Percentiles rank a stretch among this genome's conserved stretches.
These are phyloP conservation scores for Pythium monospermum DNA, from an alignment of 352 stramenopile genomes.

Conservation along the genomic window DNA sequence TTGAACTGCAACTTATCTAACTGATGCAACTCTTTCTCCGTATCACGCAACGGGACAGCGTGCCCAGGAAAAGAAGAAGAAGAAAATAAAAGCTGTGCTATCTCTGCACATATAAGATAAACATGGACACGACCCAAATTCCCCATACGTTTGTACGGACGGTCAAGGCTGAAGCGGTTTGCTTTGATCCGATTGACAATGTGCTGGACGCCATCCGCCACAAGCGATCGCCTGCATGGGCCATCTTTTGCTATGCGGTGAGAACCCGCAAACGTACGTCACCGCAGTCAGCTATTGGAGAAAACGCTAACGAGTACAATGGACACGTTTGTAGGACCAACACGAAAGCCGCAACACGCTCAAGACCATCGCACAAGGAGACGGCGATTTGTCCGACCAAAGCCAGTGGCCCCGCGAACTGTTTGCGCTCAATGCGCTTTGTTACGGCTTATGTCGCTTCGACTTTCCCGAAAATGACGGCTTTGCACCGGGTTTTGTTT, in stretches of 20 bases:
- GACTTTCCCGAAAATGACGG: slow-evolving; percentile 60
- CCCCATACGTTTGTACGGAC: slow-evolving; percentile 80
- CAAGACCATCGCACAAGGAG: slow-evolving; percentile 59
- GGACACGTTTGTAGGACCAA: slow-evolving; percentile 44
- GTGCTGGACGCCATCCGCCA: slow-evolving; percentile 65
- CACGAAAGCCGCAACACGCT: slow-evolving; percentile 79
- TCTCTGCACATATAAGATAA: too few species aligned
- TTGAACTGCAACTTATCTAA: too few species aligned
- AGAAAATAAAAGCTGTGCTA: too few species aligned
- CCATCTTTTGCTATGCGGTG: slow-evolving; percentile 73
- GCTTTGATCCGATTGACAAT: slow-evolving; percentile 70
- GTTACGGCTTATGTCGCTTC: slow-evolving; percentile 75
- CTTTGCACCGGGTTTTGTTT: slow-evolving; percentile 69
- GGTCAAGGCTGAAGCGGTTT: slow-evolving; percentile 75
- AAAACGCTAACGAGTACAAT: too few species aligned
- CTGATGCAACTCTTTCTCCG: too few species aligned
- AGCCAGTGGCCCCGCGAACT: slow-evolving; percentile 71
- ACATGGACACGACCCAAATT: slow-evolving; percentile 46
- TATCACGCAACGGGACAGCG: too few species aligned
- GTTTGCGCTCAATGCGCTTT: slow-evolving; percentile 72
- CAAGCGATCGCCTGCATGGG: slow-evolving; percentile 61
- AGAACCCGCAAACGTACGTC: too few species aligned
- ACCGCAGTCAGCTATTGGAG: too few species aligned
- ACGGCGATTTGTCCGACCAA: slow-evolving; percentile 62
- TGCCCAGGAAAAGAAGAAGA: too few species aligned